Evolutionary conservation across 495 filamentous ascomycete species (phyloP).

Genomic region (Xanthoparmelia taractica): DNA sequence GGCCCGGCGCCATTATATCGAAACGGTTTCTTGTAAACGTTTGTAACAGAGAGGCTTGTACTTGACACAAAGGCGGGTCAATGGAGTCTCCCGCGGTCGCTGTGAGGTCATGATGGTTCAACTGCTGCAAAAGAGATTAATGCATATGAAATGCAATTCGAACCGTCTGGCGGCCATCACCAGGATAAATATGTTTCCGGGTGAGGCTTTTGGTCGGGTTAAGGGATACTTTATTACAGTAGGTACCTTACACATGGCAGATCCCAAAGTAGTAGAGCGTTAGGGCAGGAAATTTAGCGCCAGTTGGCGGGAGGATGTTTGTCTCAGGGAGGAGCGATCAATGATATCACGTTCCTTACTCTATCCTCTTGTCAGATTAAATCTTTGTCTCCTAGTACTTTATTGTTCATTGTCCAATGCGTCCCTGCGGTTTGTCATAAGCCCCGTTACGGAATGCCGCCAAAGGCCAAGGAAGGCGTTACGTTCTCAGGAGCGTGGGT

Average conservation of each 20-base stretch:
- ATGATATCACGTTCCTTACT: neutral
- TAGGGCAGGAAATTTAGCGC: slow-evolving; percentile 1
- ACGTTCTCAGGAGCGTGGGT: slow-evolving; percentile 87
- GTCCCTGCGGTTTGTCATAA: neutral
- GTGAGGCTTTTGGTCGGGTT: too few relatives aligned
- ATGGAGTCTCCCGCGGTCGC: neutral
- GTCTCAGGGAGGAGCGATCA: slow-evolving; percentile 3
- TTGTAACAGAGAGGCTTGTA: neutral
- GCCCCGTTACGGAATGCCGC: slow-evolving; percentile 46
- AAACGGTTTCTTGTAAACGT: neutral
- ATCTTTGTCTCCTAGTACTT: neutral
- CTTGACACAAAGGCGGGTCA: neutral
- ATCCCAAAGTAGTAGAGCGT: slow-evolving; percentile 1
- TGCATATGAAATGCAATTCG: neutral
- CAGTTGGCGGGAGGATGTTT: too few relatives aligned
- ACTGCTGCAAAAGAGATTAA: neutral
- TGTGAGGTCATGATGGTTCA: neutral
- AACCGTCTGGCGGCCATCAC: too few relatives aligned
- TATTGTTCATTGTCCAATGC: neutral
- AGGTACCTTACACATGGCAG: too few relatives aligned
- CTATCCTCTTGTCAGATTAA: neutral
- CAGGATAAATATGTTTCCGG: too few relatives aligned
- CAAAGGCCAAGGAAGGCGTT: slow-evolving; percentile 82
- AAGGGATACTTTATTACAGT: too few relatives aligned
- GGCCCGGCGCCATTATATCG: neutral